Base-by-base conservation (phyloP, 2,329 filamentous ascomycete genomes). In the Camptophora hylomeconis region DNA sequence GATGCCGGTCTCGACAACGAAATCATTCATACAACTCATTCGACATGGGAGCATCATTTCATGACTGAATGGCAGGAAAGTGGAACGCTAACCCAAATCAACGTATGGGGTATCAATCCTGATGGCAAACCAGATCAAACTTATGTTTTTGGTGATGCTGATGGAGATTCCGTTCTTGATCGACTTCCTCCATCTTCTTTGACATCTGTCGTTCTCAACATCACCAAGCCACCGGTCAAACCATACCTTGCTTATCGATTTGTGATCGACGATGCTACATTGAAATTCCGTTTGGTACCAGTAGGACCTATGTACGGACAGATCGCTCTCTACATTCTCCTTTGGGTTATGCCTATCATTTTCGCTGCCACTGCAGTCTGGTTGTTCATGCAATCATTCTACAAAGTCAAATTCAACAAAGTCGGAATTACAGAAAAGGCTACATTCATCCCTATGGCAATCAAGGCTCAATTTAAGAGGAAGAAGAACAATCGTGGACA, bases 91-190 rank as follows among this genome's bases (percentile, higher is more conserved):
- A 64, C 71, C 32, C 72, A 76, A 42, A 52, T 76, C 34, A 78
- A 76, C 39, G 60, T 74, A 4, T 78, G 74, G 73, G 74, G 73
- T 28, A 70, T 76, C 46, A 72, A 76, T 41, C 63, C 65, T 0
- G 64, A 75, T 47, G 70, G 71, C 12, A 53, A 67, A 40, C 72
- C 73, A 0, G 73, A 78, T 47, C 60, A 70, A 35, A 64, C 63
- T 5, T 62, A 58, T 31, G 63, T 73, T 2, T 67, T 63, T 36
- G 74, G 74, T 13, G 73, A 78, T 45, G 61, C 73, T 9, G 68
- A 77, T 42, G 56, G 57, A 15, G 72, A 77, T 45, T 59, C 58
- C 3, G 57, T 77, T 5, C 52, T 76, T 12, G 73, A 78, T 45
- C 68, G 70, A 20, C 57, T 77, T 18, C 67, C 71, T 2, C 72